Percentiles rank a stretch among this genome's conserved stretches.
Conservation (phyloP, 1,139 yeast genomes). For the Hansenula sp. region DNA sequence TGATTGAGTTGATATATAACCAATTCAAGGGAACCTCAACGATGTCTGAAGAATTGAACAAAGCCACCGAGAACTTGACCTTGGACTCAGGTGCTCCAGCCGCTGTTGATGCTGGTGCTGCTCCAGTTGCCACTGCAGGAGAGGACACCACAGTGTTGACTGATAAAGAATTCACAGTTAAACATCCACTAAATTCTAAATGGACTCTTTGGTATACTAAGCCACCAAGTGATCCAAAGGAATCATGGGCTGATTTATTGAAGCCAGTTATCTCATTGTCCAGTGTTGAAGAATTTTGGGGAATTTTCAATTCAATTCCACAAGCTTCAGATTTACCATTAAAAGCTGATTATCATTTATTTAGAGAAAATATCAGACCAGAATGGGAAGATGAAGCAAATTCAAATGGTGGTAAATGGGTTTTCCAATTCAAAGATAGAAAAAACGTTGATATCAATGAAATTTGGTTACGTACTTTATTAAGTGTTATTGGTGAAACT, state of each 20-base stretch:
- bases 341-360: slow-evolving; percentile 92
- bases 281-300: slow-evolving; percentile 99
- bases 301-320: slow-evolving; percentile 91
- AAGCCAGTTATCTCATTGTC: slow-evolving; percentile 91
- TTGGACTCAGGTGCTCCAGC: slow-evolving; percentile 7
- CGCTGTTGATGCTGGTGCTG: neutral
- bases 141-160: slow-evolving; percentile 25
- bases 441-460: slow-evolving; percentile 68
- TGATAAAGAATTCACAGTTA: slow-evolving; percentile 27
- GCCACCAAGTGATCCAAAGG: slow-evolving; percentile 73
- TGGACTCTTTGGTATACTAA: slow-evolving; percentile 99
- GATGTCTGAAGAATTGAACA: slow-evolving; percentile 23
- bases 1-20: too few relatives aligned
- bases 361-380: slow-evolving; percentile 92
- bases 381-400: slow-evolving; percentile 97
- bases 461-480: slow-evolving; percentile 86
- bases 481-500: slow-evolving; percentile 94
- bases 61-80: slow-evolving; percentile 20
- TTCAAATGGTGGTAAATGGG: slow-evolving; percentile 93
- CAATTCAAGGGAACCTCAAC: too few relatives aligned
- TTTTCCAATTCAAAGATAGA: slow-evolving; percentile 68
- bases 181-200: slow-evolving; percentile 87
- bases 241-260: slow-evolving; percentile 90
- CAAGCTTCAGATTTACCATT: slow-evolving; percentile 87
- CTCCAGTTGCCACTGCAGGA: slow-evolving; percentile 16